Evolutionary conservation across 2,329 filamentous ascomycete genomes (phyloP).

Genomic region (Trichoderma lentiforme): DNA sequence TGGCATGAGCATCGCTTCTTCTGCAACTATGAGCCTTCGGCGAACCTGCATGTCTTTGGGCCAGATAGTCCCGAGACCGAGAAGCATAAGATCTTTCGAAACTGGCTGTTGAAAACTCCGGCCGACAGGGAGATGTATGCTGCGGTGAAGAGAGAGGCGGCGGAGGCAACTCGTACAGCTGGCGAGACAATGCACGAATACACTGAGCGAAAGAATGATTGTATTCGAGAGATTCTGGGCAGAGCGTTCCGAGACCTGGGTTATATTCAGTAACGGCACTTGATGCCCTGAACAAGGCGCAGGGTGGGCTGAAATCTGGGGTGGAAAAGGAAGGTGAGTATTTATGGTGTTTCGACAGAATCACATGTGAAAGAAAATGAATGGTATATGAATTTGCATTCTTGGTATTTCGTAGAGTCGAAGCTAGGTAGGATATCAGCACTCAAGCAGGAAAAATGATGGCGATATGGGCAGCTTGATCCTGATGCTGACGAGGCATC

Average conservation of each 20-base stretch:
- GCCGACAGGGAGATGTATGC: constrained; percentile 41
- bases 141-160: constrained; percentile 36
- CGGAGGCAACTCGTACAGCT: constrained; percentile 25
- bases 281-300: neutral
- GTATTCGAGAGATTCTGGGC: constrained; percentile 36
- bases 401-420: neutral
- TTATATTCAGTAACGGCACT: neutral
- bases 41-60: constrained; percentile 49
- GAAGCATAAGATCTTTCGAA: constrained; percentile 42
- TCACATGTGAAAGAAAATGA: neutral
- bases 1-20: constrained; percentile 51
- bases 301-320: neutral
- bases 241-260: constrained; percentile 23
- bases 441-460: neutral
- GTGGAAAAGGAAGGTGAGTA: neutral
- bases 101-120: constrained; percentile 37
- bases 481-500: neutral
- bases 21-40: constrained; percentile 32
- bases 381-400: neutral
- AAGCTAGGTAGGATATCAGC: neutral
- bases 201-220: constrained; percentile 38
- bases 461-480: neutral
- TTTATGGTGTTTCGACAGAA: neutral
- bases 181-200: constrained; percentile 39
- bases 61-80: constrained; percentile 39